These are phyloP conservation scores for Monosporascus sp. DNA, from an alignment of 2,329 filamentous ascomycete species.

Conservation along the genomic window DNA sequence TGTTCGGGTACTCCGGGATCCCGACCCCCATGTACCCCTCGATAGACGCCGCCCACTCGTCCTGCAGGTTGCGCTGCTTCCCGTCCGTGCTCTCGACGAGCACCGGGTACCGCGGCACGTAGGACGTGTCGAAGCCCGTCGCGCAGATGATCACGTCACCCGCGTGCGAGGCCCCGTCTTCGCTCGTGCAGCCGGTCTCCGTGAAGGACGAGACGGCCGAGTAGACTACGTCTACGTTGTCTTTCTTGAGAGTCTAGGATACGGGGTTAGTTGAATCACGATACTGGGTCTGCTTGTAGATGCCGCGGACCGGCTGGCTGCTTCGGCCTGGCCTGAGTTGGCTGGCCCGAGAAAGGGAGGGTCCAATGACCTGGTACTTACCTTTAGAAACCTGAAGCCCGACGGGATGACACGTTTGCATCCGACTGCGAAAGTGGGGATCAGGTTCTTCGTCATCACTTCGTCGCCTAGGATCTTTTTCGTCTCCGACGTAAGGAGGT, in stretches of 20 bases:
- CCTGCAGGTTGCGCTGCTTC: slow-evolving; percentile 19
- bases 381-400: slow-evolving; percentile 36
- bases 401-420: slow-evolving; percentile 38
- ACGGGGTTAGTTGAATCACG: neutral
- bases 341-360: no score
- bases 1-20: slow-evolving; percentile 21
- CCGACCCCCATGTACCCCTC: slow-evolving; percentile 25
- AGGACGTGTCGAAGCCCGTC: slow-evolving; percentile 16
- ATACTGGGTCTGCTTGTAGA: no score
- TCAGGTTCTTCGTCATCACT: slow-evolving; percentile 10
- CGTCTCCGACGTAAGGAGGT: slow-evolving; percentile 3
- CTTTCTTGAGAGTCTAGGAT: slow-evolving; percentile 28
- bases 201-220: slow-evolving; percentile 26
- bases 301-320: no score
- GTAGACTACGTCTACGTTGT: slow-evolving; percentile 36
- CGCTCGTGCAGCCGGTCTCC: slow-evolving; percentile 20
- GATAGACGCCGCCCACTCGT: slow-evolving; percentile 19
- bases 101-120: slow-evolving; percentile 32
- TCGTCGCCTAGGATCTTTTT: slow-evolving; percentile 6
- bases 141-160: slow-evolving; percentile 27
- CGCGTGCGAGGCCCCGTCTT: slow-evolving; percentile 21
- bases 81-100: slow-evolving; percentile 27
- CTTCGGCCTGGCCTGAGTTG: no score
- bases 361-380: neutral
- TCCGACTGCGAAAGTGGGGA: slow-evolving; percentile 25